Conservation (phyloP, 768 basidiomycete genomes). For the Kwoniella bestiolae region DNA sequence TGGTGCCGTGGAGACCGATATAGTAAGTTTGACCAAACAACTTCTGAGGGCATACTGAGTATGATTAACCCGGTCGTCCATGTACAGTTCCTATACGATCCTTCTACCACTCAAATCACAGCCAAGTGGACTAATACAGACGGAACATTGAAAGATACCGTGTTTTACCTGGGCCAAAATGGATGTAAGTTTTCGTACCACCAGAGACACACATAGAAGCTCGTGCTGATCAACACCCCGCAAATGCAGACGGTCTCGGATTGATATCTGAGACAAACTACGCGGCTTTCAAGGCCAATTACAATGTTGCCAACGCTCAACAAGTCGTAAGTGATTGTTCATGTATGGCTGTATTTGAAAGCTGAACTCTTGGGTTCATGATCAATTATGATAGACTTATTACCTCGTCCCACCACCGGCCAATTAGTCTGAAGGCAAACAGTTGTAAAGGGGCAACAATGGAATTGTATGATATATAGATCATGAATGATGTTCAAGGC, state of each 20-base stretch:
- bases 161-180: neutral
- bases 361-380: neutral
- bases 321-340: conserved; percentile 3
- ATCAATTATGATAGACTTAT: neutral
- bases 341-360: neutral
- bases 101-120: neutral
- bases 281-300: neutral
- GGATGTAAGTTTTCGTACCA: conserved; percentile 9
- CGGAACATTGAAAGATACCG: neutral
- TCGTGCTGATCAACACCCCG: too few relatives aligned
- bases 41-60: too few relatives aligned
- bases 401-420: neutral
- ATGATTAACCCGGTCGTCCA: neutral
- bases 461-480: too few relatives aligned
- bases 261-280: neutral
- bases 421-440: neutral
- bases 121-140: conserved; percentile 4
- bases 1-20: neutral
- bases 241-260: conserved; percentile 5
- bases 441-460: too few relatives aligned
- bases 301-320: neutral
- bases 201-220: too few relatives aligned
- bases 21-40: neutral
- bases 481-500: too few relatives aligned
- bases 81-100: neutral